Conservation (phyloP, 2,329 filamentous ascomycete species). For the Aschersonia sp. region DNA sequence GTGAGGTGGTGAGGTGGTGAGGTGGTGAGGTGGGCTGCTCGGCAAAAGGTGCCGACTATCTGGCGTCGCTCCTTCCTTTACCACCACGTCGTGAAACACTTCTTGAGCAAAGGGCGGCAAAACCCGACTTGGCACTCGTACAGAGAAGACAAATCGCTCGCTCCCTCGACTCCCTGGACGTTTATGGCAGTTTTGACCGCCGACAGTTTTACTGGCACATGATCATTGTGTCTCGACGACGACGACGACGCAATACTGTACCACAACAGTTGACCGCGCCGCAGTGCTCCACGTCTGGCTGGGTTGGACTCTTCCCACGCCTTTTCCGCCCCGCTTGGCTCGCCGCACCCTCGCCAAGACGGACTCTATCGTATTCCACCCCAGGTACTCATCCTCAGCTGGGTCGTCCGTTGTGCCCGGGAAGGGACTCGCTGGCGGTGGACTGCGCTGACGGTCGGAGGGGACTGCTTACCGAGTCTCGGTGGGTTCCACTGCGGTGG, state of each 20-base stretch:
- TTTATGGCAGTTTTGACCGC: neutral
- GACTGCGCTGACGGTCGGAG: neutral
- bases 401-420: no score
- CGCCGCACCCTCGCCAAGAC: neutral
- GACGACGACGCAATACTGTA: no score
- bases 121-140: no score
- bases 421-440: neutral
- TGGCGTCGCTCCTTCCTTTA: neutral
- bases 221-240: no score
- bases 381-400: neutral
- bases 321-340: neutral
- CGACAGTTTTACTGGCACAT: neutral
- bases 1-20: no score
- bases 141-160: neutral
- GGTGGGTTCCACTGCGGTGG: neutral
- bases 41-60: neutral
- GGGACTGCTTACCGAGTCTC: neutral
- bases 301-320: no score
- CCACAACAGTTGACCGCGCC: no score
- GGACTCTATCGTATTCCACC: no score
- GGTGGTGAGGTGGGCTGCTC: neutral
- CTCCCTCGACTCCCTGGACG: neutral
- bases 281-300: no score
- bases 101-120: neutral
- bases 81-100: neutral